Evolutionary conservation across 208 protist genomes (phyloP).

Genomic region (Acanthamoeba castellanii): DNA sequence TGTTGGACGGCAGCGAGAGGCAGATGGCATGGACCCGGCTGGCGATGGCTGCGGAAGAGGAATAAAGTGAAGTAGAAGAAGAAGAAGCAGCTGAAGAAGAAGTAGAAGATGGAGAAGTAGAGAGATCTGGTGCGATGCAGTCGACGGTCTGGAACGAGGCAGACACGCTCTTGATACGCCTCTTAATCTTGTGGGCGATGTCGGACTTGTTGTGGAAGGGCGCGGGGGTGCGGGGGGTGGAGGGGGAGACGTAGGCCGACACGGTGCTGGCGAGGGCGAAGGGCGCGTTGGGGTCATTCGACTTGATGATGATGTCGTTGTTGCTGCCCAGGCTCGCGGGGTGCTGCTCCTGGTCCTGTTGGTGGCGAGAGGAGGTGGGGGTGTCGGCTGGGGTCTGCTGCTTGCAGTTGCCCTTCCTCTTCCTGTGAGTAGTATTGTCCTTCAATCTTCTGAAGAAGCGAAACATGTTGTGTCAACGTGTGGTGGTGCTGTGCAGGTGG

Average conservation of each 20-base stretch:
- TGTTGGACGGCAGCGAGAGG: background rate
- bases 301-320: background rate
- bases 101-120: background rate
- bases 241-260: background rate
- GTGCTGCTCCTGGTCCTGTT: background rate
- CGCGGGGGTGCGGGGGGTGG: background rate
- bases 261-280: slow-evolving; percentile 8
- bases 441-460: slow-evolving; percentile 7
- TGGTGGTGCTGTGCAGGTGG: background rate
- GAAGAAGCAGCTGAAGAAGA: background rate
- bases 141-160: background rate
- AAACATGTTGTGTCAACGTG: background rate
- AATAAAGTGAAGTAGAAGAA: background rate
- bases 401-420: background rate
- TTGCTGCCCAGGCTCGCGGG: background rate
- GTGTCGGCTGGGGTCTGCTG: background rate
- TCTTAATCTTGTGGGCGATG: background rate
- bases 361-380: background rate
- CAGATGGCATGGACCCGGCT: background rate
- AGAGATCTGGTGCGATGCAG: no score
- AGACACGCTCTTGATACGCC: slow-evolving; percentile 4
- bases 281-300: background rate
- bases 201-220: background rate
- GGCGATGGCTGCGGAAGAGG: background rate
- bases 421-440: background rate